Base-by-base conservation (phyloP, 106 monocot species). In the Dendrobium chrysotoxum region DNA sequence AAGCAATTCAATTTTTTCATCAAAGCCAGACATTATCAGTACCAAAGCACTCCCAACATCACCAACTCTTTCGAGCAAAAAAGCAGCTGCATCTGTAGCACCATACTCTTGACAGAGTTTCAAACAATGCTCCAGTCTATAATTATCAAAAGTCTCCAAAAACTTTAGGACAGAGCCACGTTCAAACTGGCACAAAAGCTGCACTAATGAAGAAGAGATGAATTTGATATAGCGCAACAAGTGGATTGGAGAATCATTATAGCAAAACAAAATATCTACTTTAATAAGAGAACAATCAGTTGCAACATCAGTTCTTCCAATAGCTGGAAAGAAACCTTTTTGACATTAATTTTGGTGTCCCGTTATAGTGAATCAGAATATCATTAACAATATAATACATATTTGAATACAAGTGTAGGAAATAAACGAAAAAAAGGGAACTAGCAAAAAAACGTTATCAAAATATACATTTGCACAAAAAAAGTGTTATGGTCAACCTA, bases 141-240 rank as follows among this genome's bases (percentile, higher is more conserved):
- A 99, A 78, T 88, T 99, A 23, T 99, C 98, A 84, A 93, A 99
- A 50, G 91, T 93, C 66, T 95, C 87, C 65, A 99, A 82, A 75
- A 99, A 95, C 83, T 91, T 91, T 15, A 93, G 87, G 72, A 99
- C 98, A 57, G 95, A 95, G 38, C 84, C 77, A n/a, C 73, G 78
- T 75, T 99, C 98, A 81, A 88, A 99, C 73, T 86, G 88, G 87
- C 98, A 99, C 45, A 99, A 87, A 70, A 99, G 89, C 98, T 99
- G 88, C 86, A 88, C 31, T 70, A 35, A 7, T 70, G 79, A 75
- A 65, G 70, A 40, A 79, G 8, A 28, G 30, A 80, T 64, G 28
- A 61, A 74, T 55, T 57, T 74, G 28, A 54, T 74, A 80, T 10
- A 23, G n/a, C 40, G n/a, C 41, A 74, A 74, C 2, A 70, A 35